Evolutionary conservation across 225 moss, liverwort and hornwort genomes (phyloP), one percentile per base, ranked within the genome.

Genomic region (Bryum argenteum): DNA sequence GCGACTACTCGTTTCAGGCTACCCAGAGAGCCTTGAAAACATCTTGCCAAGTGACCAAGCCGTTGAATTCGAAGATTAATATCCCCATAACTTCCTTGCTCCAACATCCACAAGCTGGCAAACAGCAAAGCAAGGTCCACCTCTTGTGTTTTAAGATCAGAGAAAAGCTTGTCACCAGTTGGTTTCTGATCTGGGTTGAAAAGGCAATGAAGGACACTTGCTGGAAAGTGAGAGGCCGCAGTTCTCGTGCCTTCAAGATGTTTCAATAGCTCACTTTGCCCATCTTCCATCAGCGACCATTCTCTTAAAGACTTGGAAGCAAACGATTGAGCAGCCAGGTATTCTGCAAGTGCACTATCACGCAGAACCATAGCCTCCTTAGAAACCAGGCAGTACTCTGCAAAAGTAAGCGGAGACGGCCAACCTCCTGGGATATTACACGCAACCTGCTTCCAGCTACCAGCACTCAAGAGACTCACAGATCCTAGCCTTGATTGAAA

Each of bases 101-200:
- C 91, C 61, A 94, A 54, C 92, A 98, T 92, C 97, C 97, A 98
- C 62, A 87, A 82, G 62, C 78, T 76, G 24, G 97, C 89, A 80
- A 82, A 80, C 53, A 57, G 71, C 67, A 98, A 71, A 54, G 76
- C 75, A 13, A 73, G 57, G 67, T 91, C 82, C 12, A 83, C 61
- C 57, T 89, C 83, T 54, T 76, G 70, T 24, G 67, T 20, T 45
- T 77, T 38, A 21, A 69, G 43, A 33, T 66, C 51, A 37, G 76
- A 18, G 48, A 72, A 39, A 58, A 63, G 28, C 52, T 19, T 75
- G 8, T 59, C 24, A 6, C 22, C 45, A 4, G 51, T 63, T 43
- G 33, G 9, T 11, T 2, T 52, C 61, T 72, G 57, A 58, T 53
- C 74, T 61, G 88, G 91, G 56, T 84, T 84, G 54, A 92, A 71